These are phyloP conservation scores for Biscogniauxia mediterranea DNA, from an alignment of 2,329 filamentous ascomycete species.

Conservation along the genomic window DNA sequence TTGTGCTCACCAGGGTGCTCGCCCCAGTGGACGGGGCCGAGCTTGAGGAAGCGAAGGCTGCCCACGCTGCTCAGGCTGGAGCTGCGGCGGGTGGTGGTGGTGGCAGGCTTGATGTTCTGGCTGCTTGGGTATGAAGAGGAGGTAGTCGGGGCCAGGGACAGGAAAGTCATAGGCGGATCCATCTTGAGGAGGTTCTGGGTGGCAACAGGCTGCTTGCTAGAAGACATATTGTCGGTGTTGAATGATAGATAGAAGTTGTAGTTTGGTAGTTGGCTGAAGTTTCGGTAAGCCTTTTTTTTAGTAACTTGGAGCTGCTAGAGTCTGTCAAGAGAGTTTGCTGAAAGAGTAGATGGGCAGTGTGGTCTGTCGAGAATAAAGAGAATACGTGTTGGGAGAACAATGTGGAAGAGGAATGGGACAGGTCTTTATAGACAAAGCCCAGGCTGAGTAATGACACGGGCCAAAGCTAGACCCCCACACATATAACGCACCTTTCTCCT, in stretches of 20 bases:
- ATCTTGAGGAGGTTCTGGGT: slow-evolving; percentile 23
- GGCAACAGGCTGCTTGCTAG: slow-evolving; percentile 20
- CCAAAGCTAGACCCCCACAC: slow-evolving; percentile 14
- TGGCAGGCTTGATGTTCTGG: slow-evolving; percentile 30
- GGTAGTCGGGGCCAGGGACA: slow-evolving; percentile 57
- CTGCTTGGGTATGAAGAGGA: slow-evolving; percentile 53
- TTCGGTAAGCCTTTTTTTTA: neutral
- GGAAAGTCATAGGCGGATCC: slow-evolving; percentile 44
- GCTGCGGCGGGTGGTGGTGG: slow-evolving; percentile 44
- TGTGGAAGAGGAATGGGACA: slow-evolving; percentile 2
- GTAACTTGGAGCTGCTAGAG: neutral
- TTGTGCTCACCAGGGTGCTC: slow-evolving; percentile 57
- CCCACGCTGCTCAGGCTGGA: slow-evolving; percentile 53
- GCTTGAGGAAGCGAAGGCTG: slow-evolving; percentile 56
- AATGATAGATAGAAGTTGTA: slow-evolving; percentile 12
- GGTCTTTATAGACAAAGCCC: slow-evolving; percentile 18
- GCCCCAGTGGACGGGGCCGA: slow-evolving; percentile 63
- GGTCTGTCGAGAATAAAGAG: neutral
- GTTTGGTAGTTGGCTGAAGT: neutral
- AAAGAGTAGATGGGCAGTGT: neutral
- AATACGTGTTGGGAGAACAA: neutral
- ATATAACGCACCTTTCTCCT: slow-evolving; percentile 8
- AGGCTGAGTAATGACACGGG: slow-evolving; percentile 7
- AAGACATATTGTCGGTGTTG: slow-evolving; percentile 27
- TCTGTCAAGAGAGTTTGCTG: slow-evolving; percentile 2